These are phyloP conservation scores for Venturia pyrina DNA, from an alignment of 2,329 filamentous ascomycete genomes.

Conservation along the genomic window DNA sequence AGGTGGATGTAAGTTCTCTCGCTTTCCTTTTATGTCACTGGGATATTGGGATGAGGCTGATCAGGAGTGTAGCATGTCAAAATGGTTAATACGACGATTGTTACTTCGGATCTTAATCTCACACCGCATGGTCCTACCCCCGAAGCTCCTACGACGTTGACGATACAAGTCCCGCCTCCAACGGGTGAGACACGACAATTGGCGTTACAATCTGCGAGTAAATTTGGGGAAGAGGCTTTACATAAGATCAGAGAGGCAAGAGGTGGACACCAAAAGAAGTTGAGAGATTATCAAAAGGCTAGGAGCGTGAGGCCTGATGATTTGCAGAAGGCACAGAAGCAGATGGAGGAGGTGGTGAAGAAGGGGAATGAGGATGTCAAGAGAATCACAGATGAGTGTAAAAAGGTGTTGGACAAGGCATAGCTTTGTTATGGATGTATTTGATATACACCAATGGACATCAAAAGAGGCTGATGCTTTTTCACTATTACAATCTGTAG, in stretches of 20 bases:
- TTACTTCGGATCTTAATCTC: conserved; percentile 39
- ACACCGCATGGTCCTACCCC: conserved; percentile 41
- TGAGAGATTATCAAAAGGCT: conserved; percentile 33
- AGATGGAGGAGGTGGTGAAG: conserved; percentile 43
- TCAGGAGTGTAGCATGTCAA: conserved; percentile 39
- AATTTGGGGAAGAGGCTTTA: conserved; percentile 33
- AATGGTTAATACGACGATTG: conserved; percentile 43
- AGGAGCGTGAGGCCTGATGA: conserved; percentile 38
- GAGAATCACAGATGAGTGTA: conserved; percentile 38
- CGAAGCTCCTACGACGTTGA: conserved; percentile 40
- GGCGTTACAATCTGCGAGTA: conserved; percentile 29
- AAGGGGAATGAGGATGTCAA: conserved; percentile 38
- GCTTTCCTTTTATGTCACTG: neutral
- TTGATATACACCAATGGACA: neutral
- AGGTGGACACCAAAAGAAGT: conserved; percentile 38
- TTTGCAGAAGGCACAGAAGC: conserved; percentile 36
- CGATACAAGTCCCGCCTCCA: conserved; percentile 46
- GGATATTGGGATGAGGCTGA: neutral
- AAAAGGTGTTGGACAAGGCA: conserved; percentile 31
- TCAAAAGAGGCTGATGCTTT: neutral
- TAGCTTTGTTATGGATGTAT: neutral
- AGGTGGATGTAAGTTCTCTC: conserved; percentile 45
- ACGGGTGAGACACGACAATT: conserved; percentile 44
- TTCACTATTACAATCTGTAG: neutral
- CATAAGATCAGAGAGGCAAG: conserved; percentile 33